Evolutionary conservation across 306 rosid genomes (phyloP).

Genomic region (Inga leiocalycina): DNA sequence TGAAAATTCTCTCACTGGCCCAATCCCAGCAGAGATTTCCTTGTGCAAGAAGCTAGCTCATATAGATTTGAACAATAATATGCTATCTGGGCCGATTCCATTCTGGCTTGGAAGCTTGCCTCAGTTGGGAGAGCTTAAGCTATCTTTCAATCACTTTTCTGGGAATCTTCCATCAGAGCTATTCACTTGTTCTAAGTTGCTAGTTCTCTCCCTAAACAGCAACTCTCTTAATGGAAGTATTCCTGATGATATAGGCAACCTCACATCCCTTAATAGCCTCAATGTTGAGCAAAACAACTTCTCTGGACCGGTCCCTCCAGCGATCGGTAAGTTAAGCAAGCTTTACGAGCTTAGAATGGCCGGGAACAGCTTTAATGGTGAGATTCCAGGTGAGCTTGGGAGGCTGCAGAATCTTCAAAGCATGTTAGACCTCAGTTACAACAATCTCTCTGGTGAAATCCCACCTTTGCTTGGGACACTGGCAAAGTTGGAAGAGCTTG

Average conservation of each 20-base stretch:
- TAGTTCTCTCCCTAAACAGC: slow-evolving; percentile 67
- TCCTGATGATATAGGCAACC: slow-evolving; percentile 63
- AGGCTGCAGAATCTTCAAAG: slow-evolving; percentile 89
- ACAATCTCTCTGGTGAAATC: slow-evolving; percentile 73
- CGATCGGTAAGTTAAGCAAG: slow-evolving; percentile 63
- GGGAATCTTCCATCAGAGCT: slow-evolving; percentile 70
- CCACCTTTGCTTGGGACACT: slow-evolving; percentile 63
- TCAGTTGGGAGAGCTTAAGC: slow-evolving; percentile 76
- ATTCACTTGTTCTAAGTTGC: slow-evolving; percentile 72
- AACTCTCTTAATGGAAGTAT: slow-evolving; percentile 79
- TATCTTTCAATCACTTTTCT: slow-evolving; percentile 66
- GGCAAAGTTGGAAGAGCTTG: slow-evolving; percentile 75
- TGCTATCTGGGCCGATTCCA: slow-evolving; percentile 68
- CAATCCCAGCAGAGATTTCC: slow-evolving; percentile 79
- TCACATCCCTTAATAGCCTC: slow-evolving; percentile 68
- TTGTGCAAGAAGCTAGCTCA: slow-evolving; percentile 70
- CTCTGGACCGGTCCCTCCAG: slow-evolving; percentile 62
- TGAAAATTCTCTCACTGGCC: slow-evolving; percentile 70
- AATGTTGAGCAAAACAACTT: slow-evolving; percentile 66
- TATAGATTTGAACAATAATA: slow-evolving; percentile 67
- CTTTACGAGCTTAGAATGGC: slow-evolving; percentile 81
- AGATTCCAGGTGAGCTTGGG: slow-evolving; percentile 71
- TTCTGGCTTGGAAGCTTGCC: slow-evolving; percentile 82
- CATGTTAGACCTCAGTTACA: slow-evolving; percentile 80
- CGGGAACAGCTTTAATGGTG: slow-evolving; percentile 62